Conservation (phyloP, 257 asterid species). For the Linderniella brevidens region DNA sequence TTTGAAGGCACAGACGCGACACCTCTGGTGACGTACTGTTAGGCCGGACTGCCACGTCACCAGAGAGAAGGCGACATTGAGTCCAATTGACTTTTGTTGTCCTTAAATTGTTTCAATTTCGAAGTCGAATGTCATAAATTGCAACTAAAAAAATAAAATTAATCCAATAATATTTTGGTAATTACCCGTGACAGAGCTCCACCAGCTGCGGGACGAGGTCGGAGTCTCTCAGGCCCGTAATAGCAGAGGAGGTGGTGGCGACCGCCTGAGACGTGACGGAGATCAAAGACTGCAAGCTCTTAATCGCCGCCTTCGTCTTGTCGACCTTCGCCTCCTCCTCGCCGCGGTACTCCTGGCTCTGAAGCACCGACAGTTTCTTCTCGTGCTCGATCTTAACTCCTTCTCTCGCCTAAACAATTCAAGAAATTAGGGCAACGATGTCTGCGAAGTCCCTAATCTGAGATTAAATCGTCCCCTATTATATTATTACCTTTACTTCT, state of each 20-base stretch:
- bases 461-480: too few species aligned
- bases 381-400: slow-evolving; percentile 83
- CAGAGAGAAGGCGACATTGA: too few species aligned
- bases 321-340: slow-evolving; percentile 65
- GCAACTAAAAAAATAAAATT: background rate
- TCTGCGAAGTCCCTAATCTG: too few species aligned
- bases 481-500: slow-evolving; percentile 69
- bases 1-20: too few species aligned
- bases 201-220: slow-evolving; percentile 88
- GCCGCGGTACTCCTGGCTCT: slow-evolving; percentile 70
- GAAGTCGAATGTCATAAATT: background rate
- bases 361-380: slow-evolving; percentile 63
- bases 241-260: slow-evolving; percentile 78
- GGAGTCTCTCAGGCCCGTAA: slow-evolving; percentile 52
- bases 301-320: slow-evolving; percentile 85
- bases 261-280: slow-evolving; percentile 91
- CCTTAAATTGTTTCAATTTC: too few species aligned
- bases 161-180: background rate
- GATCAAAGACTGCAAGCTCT: slow-evolving; percentile 71
- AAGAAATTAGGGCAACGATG: background rate
- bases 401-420: slow-evolving; percentile 55
- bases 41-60: too few species aligned
- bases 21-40: too few species aligned
- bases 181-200: slow-evolving; percentile 91
- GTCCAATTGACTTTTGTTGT: background rate